Evolutionary conservation across 2,329 filamentous ascomycete species (phyloP).

Genomic region (Conoideocrella luteorostrata): DNA sequence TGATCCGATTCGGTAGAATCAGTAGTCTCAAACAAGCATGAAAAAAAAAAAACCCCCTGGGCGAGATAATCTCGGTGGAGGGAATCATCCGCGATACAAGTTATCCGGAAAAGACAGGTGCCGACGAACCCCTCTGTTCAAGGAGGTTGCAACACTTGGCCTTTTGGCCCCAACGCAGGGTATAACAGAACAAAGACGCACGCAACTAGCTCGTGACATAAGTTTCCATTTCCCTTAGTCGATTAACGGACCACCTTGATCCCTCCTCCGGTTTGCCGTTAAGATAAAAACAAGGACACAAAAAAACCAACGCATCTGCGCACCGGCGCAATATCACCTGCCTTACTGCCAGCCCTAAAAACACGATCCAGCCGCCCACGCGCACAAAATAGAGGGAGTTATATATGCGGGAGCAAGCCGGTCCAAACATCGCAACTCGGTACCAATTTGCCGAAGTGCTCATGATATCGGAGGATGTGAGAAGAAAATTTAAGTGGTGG

Average conservation of each 20-base stretch:
- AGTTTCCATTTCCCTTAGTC: constrained; percentile 11
- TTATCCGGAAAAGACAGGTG: constrained; percentile 1
- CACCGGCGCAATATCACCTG: constrained; percentile 26
- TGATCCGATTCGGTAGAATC: constrained; percentile 17
- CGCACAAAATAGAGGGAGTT: constrained; percentile 11
- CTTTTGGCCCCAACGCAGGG: constrained; percentile 7
- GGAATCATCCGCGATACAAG: constrained; percentile 4
- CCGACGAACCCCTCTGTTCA: background rate
- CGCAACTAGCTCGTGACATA: constrained; percentile 8
- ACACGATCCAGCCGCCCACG: constrained; percentile 20
- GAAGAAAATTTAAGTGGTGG: constrained; percentile 44
- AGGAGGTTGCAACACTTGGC: background rate
- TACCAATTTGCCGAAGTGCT: constrained; percentile 29
- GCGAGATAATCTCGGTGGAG: constrained; percentile 1
- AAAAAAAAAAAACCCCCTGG: constrained; percentile 3
- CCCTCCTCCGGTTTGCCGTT: constrained; percentile 25
- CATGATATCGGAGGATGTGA: constrained; percentile 29
- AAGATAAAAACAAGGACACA: constrained; percentile 18
- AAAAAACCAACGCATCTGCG: constrained; percentile 27
- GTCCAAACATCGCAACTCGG: constrained; percentile 27
- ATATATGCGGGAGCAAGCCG: constrained; percentile 13
- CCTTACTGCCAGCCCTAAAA: constrained; percentile 28
- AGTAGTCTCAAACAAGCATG: constrained; percentile 12
- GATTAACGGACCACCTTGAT: constrained; percentile 10
- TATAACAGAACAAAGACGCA: constrained; percentile 8